Percentiles rank a stretch among this genome's conserved stretches.
phyloP scores from a whole-genome alignment of 306 rosid genomes.

The Glycine latifolia region DNA sequence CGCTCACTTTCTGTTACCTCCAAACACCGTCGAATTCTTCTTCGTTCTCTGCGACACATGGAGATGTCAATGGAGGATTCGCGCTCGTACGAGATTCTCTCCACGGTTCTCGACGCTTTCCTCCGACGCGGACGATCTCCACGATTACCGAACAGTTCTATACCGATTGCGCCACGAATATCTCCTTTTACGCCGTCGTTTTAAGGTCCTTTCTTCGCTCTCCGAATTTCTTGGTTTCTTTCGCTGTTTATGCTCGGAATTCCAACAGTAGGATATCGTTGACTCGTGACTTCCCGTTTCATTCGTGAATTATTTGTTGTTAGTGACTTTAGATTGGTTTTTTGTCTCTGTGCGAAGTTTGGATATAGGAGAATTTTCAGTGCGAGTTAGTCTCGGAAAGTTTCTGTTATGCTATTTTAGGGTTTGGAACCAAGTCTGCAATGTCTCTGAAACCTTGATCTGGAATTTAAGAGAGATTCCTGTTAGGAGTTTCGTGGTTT shows the following conservation, averaged over 20 bases:
- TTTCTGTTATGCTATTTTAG: constrained; percentile 40
- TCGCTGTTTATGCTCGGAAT: constrained; percentile 42
- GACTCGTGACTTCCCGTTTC: constrained; percentile 39
- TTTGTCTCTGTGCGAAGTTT: neutral
- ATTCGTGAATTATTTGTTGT: constrained; percentile 35
- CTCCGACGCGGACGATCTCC: constrained; percentile 65
- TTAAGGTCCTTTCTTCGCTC: constrained; percentile 54
- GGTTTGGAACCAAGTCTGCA: constrained; percentile 45
- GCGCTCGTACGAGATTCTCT: constrained; percentile 56
- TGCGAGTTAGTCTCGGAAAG: neutral
- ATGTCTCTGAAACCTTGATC: constrained; percentile 30
- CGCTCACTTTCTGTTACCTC: constrained; percentile 41
- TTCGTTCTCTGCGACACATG: constrained; percentile 53
- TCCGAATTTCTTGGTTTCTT: constrained; percentile 21
- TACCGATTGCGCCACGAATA: constrained; percentile 70
- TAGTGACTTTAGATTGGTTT: neutral
- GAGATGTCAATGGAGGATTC: constrained; percentile 81
- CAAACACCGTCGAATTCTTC: constrained; percentile 36
- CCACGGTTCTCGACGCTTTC: constrained; percentile 55
- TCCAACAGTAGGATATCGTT: constrained; percentile 35
- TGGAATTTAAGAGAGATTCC: neutral
- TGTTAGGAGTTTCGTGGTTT: constrained; percentile 25
- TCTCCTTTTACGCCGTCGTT: constrained; percentile 43
- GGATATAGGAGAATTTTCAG: neutral
- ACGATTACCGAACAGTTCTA: constrained; percentile 59